Evolutionary conservation across 2,329 filamentous ascomycete species (phyloP), one percentile per base, ranked within the genome.

Genomic region (Sphaerostilbella broomeana): DNA sequence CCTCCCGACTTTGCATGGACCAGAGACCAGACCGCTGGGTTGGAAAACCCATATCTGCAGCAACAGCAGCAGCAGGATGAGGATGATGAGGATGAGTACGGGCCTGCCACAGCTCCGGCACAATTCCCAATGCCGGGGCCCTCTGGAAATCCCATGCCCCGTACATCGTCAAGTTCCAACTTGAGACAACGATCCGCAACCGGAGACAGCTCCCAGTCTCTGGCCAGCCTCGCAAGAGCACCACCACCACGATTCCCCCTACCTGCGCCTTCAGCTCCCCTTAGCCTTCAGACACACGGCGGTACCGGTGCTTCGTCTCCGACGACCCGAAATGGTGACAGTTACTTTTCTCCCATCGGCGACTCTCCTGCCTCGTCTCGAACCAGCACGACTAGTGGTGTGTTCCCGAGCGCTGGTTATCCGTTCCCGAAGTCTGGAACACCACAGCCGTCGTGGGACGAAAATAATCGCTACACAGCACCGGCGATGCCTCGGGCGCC

Each of bases 261-360:
- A 43, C 76, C 76, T 20, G 69, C 73, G 19, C 70, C 70, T 1
- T 69, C 75, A 2, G 59, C 61, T 2, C 61, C 75, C 27, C 72
- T 95, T 30, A 87, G 79, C 45, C 63, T 95, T 18, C 84, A 90
- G 53, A 81, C 75, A 1, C 67, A 72, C 47, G 38, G 10, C 34
- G 47, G 54, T 13, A 52, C 55, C 13, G 57, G 65, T 31, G 62
- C 69, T 35, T 61, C 63, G 37, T 86, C 84, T 11, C 83, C 86
- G 1, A 68, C 70, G 18, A 69, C 76, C 15, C 72, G 76, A 36
- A 70, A 68, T 24, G 76, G 70, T n/a, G 86, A 88, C 43, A 95
- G 89, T 4, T 97, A 95, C 63, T 98, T 98, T 62, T 97, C 90
- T 1, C 92, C 92, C 0, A 75, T 82, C 2, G 75, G 73, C 22